Evolutionary conservation across 345 rosid genomes (phyloP).

Genomic region (Linum lewisii): DNA sequence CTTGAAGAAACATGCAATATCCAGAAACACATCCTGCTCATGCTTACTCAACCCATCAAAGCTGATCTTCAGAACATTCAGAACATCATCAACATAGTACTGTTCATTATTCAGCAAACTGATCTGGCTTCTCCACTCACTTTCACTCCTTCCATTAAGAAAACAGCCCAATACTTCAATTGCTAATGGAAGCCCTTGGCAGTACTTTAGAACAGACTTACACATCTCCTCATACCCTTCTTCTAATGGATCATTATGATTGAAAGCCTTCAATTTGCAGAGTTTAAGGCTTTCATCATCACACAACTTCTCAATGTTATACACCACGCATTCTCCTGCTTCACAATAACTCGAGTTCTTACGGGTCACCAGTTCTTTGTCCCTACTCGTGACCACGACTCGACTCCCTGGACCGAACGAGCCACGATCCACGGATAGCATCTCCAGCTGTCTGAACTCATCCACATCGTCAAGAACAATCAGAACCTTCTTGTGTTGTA

Average conservation of each 20-base stretch:
- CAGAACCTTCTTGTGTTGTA: background rate
- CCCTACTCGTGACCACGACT: constrained; percentile 1
- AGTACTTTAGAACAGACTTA: background rate
- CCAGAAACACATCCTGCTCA: background rate
- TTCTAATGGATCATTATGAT: too few relatives aligned
- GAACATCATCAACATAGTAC: background rate
- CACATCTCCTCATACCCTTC: background rate
- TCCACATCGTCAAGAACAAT: constrained; percentile 11
- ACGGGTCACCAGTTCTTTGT: background rate
- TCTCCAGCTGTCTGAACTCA: background rate
- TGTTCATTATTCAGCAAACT: background rate
- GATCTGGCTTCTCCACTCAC: background rate
- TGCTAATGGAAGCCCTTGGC: background rate
- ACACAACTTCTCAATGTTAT: background rate
- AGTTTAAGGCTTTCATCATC: background rate
- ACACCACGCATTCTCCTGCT: background rate
- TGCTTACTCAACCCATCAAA: background rate
- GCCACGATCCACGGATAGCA: background rate
- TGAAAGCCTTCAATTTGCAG: background rate
- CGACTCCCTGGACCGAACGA: constrained; percentile 6
- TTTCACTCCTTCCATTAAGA: background rate
- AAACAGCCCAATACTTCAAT: background rate
- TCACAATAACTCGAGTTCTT: background rate
- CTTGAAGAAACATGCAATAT: background rate
- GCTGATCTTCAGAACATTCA: background rate